Evolutionary conservation across 2,329 filamentous ascomycete species (phyloP), one percentile per base, ranked within the genome.

Genomic region (Rutstroemia sydowiana): DNA sequence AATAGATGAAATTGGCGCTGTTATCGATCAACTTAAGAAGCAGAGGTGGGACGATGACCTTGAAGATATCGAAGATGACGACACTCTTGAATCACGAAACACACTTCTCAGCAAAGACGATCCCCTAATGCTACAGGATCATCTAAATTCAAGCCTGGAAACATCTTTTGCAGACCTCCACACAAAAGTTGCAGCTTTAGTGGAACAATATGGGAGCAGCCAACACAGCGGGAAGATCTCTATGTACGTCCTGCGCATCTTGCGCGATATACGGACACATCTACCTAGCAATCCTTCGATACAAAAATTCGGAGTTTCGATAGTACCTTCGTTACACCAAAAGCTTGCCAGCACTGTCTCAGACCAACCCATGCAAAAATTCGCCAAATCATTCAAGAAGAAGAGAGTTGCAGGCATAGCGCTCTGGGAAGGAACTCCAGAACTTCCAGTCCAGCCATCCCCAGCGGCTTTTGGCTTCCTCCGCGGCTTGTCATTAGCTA

Each of bases 371-470:
- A 62, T 86, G 31, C 68, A 76, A 48, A 64, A 74, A 47, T 73
- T 83, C 47, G 59, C 67, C 1, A 65, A 65, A n/a, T 63, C 64
- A 3, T 66, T 71, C 0, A 66, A 77, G 37, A 67, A 71, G 43
- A 76, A 70, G 50, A 70, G 63, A 26, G 75, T 87, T 0, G 74
- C 76, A 2, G 82, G 84, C 6, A 76, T 82, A 47, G 75, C 79
- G 0, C 72, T 96, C 0, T 96, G 91, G 91, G 89, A 95, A 65
- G 87, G 87, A 0, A 73, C 79, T 34, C 87, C 87, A 0, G 74
- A 81, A 23, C 66, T 95, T 39, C 92, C 92, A 0, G 75, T 82
- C 5, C 88, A 93, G 62, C 89, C 89, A 1, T 92, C 88, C 0
- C 83, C 88, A 0, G 75, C 76, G 18, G 73, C 82, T 0, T 95